These are phyloP conservation scores for Shiraia bambusicola DNA, from an alignment of 2,329 filamentous ascomycete species.

Conservation along the genomic window DNA sequence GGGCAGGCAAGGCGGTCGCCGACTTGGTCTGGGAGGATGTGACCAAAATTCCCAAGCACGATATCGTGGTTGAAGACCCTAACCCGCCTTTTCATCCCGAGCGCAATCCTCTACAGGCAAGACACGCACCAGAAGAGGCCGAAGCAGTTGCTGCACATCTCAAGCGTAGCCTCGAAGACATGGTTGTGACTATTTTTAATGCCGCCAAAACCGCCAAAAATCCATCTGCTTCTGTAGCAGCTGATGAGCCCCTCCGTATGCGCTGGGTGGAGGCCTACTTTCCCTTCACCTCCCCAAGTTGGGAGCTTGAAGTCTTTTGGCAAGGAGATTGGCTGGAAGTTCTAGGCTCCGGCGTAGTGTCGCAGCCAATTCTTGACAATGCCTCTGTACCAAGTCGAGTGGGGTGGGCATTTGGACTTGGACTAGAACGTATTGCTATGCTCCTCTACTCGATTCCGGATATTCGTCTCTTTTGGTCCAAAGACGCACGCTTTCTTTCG, in stretches of 20 bases:
- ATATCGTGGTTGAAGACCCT: slow-evolving; percentile 77
- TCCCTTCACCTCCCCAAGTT: slow-evolving; percentile 92
- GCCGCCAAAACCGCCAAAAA: slow-evolving; percentile 66
- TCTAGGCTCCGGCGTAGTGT: slow-evolving; percentile 86
- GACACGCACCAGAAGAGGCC: slow-evolving; percentile 74
- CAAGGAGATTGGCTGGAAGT: slow-evolving; percentile 94
- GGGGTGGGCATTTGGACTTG: slow-evolving; percentile 95
- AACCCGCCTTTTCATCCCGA: slow-evolving; percentile 75
- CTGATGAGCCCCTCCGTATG: slow-evolving; percentile 71
- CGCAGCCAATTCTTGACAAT: slow-evolving; percentile 76
- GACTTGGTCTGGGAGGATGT: slow-evolving; percentile 70
- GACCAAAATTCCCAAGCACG: slow-evolving; percentile 69
- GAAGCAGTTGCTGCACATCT: slow-evolving; percentile 82
- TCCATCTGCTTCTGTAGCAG: slow-evolving; percentile 31
- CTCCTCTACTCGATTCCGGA: slow-evolving; percentile 94
- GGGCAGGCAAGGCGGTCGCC: slow-evolving; percentile 50
- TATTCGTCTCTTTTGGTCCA: slow-evolving; percentile 94
- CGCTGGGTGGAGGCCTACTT: slow-evolving; percentile 98
- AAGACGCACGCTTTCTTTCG: slow-evolving; percentile 77
- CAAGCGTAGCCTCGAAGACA: slow-evolving; percentile 83
- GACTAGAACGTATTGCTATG: slow-evolving; percentile 95
- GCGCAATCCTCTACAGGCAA: slow-evolving; percentile 79
- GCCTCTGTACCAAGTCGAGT: slow-evolving; percentile 73
- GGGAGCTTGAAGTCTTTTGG: slow-evolving; percentile 96
- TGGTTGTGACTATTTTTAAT: slow-evolving; percentile 87